Base-by-base conservation (phyloP, 1,284 basidiomycete genomes). In the Tilletia indica region DNA sequence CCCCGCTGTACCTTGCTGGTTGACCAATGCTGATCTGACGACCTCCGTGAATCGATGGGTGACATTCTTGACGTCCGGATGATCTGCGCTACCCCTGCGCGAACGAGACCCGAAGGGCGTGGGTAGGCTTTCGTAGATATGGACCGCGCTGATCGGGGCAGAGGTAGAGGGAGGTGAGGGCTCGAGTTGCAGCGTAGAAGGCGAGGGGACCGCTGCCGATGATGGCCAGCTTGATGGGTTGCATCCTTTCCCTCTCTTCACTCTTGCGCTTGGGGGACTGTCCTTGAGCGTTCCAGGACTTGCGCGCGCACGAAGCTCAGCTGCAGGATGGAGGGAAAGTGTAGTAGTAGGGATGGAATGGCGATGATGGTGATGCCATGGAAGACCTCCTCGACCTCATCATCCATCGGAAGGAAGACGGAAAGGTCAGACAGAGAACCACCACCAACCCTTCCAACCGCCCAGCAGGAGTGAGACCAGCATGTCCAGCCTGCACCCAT, bases 41-140 rank as follows among this genome's bases (percentile, higher is more conserved):
- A 82, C 78, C 90, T 56, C 38, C 6, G 94, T 93, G 78, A 99
- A 99, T 85, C 97, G 98, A 86, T 97, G 89, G 61, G 92, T 93
- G 85, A 95, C 97, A 84, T 99, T 99, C 94, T 97, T 77, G 82
- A 99, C 96, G 87, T 99, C 96, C 0, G 96, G 94, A 85, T 99
- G 97, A 86, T 99, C 97, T 51, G 97, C 9, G 97, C 97, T 6
- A 99, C 97, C 0, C 97, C 96, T 80, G 97, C 99, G 54, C 97
- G 87, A 1, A 96, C 94, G 0, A 99, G 88, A 0, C 97, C 97
- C 42, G 83, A 97, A 93, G 2, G 97, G 97, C 39, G 93, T 91
- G 87, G 96, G 97, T 2, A 97, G 87, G 25, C 93, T 88, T 85
- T 99, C 97, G 83, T 91, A 99, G 84, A 99, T 87, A 84, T 99